Base-by-base conservation (phyloP, 805 yeast genomes). In the Nakazawaea molendinolei region DNA sequence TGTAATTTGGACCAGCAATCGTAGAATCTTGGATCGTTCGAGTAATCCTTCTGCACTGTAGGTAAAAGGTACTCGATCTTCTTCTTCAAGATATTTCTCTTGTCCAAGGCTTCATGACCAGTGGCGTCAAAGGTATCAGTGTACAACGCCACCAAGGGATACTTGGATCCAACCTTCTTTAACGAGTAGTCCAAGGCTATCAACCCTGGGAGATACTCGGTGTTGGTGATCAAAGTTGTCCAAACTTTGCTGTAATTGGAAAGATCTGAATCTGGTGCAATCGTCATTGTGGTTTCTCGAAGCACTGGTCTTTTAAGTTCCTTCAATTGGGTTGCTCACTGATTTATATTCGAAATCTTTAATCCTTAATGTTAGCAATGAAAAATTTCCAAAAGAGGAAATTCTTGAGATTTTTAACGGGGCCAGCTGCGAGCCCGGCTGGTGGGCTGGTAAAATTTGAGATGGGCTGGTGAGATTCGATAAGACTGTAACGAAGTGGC, bases 1-100 rank as follows among this genome's bases (percentile, higher is more conserved):
- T 71, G 76, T 33, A 76, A 51, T 52, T 76, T 76, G 20, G 79
- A 63, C 79, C 80, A 76, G 44, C 79, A 73, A 48, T 75, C 80
- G 46, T 67, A 58, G 53, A 76, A 76, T 23, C 82, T 55, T 8
- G 69, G 61, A 44, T 76, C 81, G 24, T 62, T 53, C 8, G 63
- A 52, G 44, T 70, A 70, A 38, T 68, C 70, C 44, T 67, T 69
- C 42, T 59, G 55, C 13, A 49, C 52, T 1, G 53, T 47, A 1
- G 79, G 80, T 5, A 63, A 45, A 19, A 76, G 52, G 35, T 65
- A 58, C 14, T 62, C 60, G 12, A 74, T 61, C 36, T 54, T 57
- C 22, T 62, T 36, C 33, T 67, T 63, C 17, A 61, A 57, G 9
- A 75, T 72, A 0, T 60, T 58, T 20, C 71, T 55, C 1, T 33